Conservation (phyloP, 495 filamentous ascomycete genomes). For the Aspergillus sclerotioniger region DNA sequence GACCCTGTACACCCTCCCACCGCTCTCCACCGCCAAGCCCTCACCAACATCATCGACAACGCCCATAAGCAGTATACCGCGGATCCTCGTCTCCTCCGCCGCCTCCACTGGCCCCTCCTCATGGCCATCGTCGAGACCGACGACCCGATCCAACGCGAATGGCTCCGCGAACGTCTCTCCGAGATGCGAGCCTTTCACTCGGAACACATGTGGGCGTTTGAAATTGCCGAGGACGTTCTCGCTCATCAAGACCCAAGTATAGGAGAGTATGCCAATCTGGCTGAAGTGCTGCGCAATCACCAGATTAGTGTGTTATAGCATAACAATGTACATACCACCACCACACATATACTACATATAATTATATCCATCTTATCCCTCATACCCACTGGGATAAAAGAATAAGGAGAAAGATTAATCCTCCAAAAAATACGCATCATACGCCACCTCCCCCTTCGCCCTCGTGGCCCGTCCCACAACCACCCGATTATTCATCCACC, state of each 20-base stretch:
- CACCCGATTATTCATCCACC: constrained; percentile 35
- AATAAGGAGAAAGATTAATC: too few species aligned
- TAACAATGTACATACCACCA: not conserved
- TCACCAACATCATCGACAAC: constrained; percentile 37
- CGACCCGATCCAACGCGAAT: constrained; percentile 35
- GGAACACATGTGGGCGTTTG: constrained; percentile 35
- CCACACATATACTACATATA: too few species aligned
- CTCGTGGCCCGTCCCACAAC: constrained; percentile 31
- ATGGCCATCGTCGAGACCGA: constrained; percentile 46
- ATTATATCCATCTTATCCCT: too few species aligned
- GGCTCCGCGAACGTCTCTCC: constrained; percentile 37
- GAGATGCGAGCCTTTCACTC: constrained; percentile 34
- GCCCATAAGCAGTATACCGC: constrained; percentile 37
- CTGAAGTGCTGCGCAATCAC: constrained; percentile 30
- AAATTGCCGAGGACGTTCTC: constrained; percentile 34
- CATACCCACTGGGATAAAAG: too few species aligned
- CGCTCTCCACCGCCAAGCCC: constrained; percentile 31
- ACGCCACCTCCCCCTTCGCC: constrained; percentile 29
- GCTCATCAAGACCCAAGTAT: constrained; percentile 29
- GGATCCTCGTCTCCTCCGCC: constrained; percentile 34
- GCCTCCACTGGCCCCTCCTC: constrained; percentile 47
- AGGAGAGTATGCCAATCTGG: constrained; percentile 33
- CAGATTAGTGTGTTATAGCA: not conserved
- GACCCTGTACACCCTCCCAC: constrained; percentile 22
- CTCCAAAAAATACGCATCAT: constrained; percentile 33